phyloP scores from a whole-genome alignment of 1,284 basidiomycete species.

The Inonotus obliquus region DNA sequence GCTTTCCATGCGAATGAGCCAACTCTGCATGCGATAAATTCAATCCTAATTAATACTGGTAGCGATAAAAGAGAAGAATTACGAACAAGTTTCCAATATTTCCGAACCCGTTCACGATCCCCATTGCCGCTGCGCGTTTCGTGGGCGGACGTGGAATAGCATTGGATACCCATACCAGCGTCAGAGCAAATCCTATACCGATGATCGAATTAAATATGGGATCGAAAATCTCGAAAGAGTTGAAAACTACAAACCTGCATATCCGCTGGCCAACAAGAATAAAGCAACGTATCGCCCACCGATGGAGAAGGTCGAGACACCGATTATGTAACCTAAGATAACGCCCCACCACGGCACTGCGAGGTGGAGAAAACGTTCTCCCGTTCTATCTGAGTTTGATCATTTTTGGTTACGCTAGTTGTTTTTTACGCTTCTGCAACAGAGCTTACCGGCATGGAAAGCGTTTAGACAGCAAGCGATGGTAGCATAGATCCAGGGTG shows the following conservation, averaged over 20 bases:
- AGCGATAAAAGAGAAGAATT: too few relatives aligned
- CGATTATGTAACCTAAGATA: conserved; percentile 27
- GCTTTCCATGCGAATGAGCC: conserved; percentile 37
- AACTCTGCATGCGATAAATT: conserved; percentile 24
- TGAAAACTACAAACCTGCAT: conserved; percentile 19
- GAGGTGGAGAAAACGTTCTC: conserved; percentile 32
- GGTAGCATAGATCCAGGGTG: conserved; percentile 27
- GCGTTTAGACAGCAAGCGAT: conserved; percentile 32
- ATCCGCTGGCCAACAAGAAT: conserved; percentile 25
- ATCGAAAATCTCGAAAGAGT: conserved; percentile 34
- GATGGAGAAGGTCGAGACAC: conserved; percentile 23
- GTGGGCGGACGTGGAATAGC: conserved; percentile 61
- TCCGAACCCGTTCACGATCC: conserved; percentile 37
- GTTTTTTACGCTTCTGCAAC: conserved; percentile 4
- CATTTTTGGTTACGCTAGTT: conserved; percentile 21
- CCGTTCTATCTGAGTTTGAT: conserved; percentile 27
- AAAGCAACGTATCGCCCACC: conserved; percentile 28
- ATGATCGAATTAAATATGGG: neutral
- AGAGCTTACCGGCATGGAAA: conserved; percentile 31
- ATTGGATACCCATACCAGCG: conserved; percentile 60
- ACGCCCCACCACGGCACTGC: conserved; percentile 22
- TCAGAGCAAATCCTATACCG: conserved; percentile 41
- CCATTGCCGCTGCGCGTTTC: conserved; percentile 46
- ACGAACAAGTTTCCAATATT: conserved; percentile 36
- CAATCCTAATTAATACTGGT: too few relatives aligned